A percentile compares a stretch with the other conserved stretches of the same genome.
Conservation (phyloP, 2,329 filamentous ascomycete genomes). For the Hirsutella minnesotensis region DNA sequence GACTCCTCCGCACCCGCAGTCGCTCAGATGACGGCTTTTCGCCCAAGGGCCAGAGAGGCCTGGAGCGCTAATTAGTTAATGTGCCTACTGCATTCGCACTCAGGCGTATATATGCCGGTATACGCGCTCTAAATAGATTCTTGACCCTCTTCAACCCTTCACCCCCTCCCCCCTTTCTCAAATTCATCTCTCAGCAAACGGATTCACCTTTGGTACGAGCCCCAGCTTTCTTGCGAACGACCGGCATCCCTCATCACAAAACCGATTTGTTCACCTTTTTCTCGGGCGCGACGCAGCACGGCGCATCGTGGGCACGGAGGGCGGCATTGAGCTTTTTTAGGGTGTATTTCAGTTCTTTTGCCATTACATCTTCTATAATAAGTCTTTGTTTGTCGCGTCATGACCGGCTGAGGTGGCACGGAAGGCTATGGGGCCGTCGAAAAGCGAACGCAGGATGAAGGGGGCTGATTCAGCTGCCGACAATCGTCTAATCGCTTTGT, state of each 20-base stretch:
- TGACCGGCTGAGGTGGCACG: not conserved
- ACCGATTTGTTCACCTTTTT: constrained; percentile 18
- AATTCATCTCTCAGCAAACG: too few relatives aligned
- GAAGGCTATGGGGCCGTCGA: not conserved
- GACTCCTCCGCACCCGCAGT: not conserved
- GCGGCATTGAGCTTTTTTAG: constrained; percentile 25
- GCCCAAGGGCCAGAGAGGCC: too few relatives aligned
- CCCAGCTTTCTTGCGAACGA: constrained; percentile 9
- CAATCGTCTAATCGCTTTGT: too few relatives aligned
- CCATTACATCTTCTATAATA: constrained; percentile 10
- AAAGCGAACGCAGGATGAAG: too few relatives aligned
- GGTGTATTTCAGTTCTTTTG: constrained; percentile 13
- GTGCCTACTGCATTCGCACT: too few relatives aligned
- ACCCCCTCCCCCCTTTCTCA: too few relatives aligned
- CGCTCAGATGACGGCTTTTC: not conserved
- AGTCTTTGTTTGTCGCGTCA: constrained; percentile 8
- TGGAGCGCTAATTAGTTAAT: too few relatives aligned
- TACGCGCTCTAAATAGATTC: too few relatives aligned
- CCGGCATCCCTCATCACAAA: constrained; percentile 22
- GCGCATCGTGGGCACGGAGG: constrained; percentile 25
- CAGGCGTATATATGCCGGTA: too few relatives aligned
- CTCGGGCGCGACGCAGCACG: constrained; percentile 26
- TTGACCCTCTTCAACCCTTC: too few relatives aligned
- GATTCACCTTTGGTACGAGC: not conserved
- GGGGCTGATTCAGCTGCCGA: too few relatives aligned